Percentiles rank a stretch among this genome's conserved stretches.
Evolutionary conservation across 257 asterid species (phyloP).

Genomic region (Datura wrightii): DNA sequence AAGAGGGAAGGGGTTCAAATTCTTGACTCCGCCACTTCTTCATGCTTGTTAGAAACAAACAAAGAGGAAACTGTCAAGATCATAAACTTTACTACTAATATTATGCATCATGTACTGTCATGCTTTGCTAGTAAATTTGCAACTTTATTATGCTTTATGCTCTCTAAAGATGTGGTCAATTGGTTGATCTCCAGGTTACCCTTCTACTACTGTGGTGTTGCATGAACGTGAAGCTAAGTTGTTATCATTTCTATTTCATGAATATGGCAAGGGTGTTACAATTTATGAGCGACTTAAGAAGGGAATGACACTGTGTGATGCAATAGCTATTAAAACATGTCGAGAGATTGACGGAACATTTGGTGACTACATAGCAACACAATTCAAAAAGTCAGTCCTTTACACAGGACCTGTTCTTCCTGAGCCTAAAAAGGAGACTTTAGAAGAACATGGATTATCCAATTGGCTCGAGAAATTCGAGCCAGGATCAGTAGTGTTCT

Average conservation of each 20-base stretch:
- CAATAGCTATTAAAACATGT: slow-evolving; percentile 31
- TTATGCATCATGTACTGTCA: neutral
- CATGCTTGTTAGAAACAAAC: no score
- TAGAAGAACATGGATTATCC: slow-evolving; percentile 26
- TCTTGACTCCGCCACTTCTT: no score
- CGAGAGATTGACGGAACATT: slow-evolving; percentile 38
- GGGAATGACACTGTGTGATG: slow-evolving; percentile 19
- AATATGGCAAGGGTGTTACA: neutral
- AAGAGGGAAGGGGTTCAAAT: no score
- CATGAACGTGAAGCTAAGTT: slow-evolving; percentile 28
- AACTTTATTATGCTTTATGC: no score
- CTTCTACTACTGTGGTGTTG: slow-evolving; percentile 29
- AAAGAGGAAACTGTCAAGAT: no score
- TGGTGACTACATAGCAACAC: slow-evolving; percentile 26
- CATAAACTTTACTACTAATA: no score
- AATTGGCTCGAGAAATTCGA: slow-evolving; percentile 26
- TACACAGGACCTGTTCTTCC: slow-evolving; percentile 38
- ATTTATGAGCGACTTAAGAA: neutral
- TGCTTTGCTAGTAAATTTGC: no score
- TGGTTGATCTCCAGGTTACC: slow-evolving; percentile 31
- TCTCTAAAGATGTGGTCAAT: no score
- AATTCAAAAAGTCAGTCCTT: slow-evolving; percentile 22
- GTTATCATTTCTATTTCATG: neutral
- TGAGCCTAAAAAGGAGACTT: neutral
- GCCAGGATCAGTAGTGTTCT: slow-evolving; percentile 27